Percentiles rank a stretch among this genome's conserved stretches.
Conservation (phyloP, 1,284 basidiomycete species). For the Malassezia psittaci region DNA sequence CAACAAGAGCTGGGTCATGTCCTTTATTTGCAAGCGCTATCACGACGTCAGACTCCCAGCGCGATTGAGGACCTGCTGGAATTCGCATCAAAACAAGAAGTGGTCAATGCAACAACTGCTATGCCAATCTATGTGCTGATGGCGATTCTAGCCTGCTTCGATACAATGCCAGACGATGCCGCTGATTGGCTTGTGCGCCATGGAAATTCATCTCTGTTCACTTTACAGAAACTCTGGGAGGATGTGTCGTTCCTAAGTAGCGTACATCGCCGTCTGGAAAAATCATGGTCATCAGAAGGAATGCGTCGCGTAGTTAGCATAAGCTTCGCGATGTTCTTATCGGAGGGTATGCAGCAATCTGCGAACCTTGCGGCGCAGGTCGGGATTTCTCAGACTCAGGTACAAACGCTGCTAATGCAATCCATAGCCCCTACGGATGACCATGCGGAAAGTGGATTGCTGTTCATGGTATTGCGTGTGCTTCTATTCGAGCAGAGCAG, state of each 20-base stretch:
- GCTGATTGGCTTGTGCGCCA: conserved; percentile 11
- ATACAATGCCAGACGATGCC: conserved; percentile 54
- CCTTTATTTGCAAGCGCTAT: conserved; percentile 38
- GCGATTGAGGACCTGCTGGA: conserved; percentile 26
- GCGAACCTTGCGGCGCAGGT: conserved; percentile 32
- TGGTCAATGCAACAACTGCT: conserved; percentile 20
- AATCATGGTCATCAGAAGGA: conserved; percentile 62
- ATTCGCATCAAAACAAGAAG: conserved; percentile 19
- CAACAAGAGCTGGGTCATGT: conserved; percentile 36
- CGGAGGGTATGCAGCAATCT: conserved; percentile 30
- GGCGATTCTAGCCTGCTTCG: conserved; percentile 60
- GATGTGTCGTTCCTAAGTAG: conserved; percentile 26
- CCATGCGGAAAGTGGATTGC: conserved; percentile 54
- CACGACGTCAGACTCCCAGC: conserved; percentile 27
- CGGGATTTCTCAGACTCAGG: conserved; percentile 27
- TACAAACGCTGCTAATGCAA: conserved; percentile 20
- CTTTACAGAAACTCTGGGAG: conserved; percentile 16
- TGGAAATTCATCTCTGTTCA: conserved; percentile 3
- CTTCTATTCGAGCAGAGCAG: conserved; percentile 55
- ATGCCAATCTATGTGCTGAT: conserved; percentile 59
- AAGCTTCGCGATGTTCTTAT: conserved; percentile 66
- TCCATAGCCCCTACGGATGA: conserved; percentile 13
- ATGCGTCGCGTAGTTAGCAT: conserved; percentile 66
- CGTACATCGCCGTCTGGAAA: conserved; percentile 18
- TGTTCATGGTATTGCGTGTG: conserved; percentile 55